Conservation (phyloP, 192 early-diverging fungal species). For the Coemansia sp. region DNA sequence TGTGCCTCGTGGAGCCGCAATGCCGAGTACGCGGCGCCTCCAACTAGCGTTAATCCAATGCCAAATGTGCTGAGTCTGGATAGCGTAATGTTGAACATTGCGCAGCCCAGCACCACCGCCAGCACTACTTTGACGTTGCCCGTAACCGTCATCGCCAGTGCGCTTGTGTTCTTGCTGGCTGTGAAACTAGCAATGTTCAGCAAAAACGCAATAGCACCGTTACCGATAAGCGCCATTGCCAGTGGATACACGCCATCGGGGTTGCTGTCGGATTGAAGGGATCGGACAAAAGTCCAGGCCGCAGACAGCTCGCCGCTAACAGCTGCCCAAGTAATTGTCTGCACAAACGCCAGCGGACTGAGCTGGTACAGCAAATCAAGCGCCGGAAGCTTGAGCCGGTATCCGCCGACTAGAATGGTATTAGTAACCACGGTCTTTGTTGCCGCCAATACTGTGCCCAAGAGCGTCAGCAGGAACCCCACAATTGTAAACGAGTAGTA, state of each 20-base stretch:
- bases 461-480: slow-evolving; percentile 75
- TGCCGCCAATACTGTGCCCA: slow-evolving; percentile 77
- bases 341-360: slow-evolving; percentile 73
- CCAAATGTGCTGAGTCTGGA: slow-evolving; percentile 35
- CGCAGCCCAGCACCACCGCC: slow-evolving; percentile 47
- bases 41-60: slow-evolving; percentile 38
- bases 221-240: slow-evolving; percentile 62
- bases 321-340: slow-evolving; percentile 66
- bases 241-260: background rate
- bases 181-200: slow-evolving; percentile 84
- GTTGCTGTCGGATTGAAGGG: background rate
- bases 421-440: slow-evolving; percentile 85
- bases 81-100: slow-evolving; percentile 34
- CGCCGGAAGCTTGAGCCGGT: slow-evolving; percentile 70
- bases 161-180: slow-evolving; percentile 83
- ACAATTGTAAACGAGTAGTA: slow-evolving; percentile 72
- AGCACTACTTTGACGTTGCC: slow-evolving; percentile 62
- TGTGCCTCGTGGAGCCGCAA: slow-evolving; percentile 13
- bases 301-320: slow-evolving; percentile 63
- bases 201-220: slow-evolving; percentile 82
- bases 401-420: slow-evolving; percentile 69
- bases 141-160: slow-evolving; percentile 59
- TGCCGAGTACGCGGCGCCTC: slow-evolving; percentile 29
- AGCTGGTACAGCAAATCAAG: slow-evolving; percentile 79
- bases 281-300: slow-evolving; percentile 8